Evolutionary conservation across 2,329 filamentous ascomycete genomes (phyloP).

Genomic region (Metarhizium sp.): DNA sequence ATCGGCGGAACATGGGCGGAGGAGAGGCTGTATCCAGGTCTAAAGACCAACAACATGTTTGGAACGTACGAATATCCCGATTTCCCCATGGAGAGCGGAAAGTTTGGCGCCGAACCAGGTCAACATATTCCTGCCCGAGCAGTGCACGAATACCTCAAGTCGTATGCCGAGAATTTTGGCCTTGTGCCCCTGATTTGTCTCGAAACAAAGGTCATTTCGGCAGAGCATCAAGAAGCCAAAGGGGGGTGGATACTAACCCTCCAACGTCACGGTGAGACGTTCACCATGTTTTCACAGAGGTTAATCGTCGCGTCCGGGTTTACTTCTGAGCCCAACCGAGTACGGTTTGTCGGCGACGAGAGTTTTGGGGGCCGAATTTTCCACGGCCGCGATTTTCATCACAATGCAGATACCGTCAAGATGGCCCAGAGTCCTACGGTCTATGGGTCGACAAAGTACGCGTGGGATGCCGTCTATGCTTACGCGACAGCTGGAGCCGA

Average conservation of each 20-base stretch:
- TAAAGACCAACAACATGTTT: constrained; percentile 66
- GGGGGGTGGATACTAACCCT: constrained; percentile 35
- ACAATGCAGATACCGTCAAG: constrained; percentile 29
- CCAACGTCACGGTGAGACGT: constrained; percentile 8
- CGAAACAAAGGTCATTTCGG: constrained; percentile 28
- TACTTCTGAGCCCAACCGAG: constrained; percentile 38
- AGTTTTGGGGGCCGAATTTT: constrained; percentile 37
- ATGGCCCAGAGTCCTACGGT: constrained; percentile 39
- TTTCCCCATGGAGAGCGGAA: constrained; percentile 55
- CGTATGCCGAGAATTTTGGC: constrained; percentile 33
- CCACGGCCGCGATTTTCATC: constrained; percentile 36
- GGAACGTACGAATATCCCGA: constrained; percentile 67
- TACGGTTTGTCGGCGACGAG: constrained; percentile 35
- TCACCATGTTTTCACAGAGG: constrained; percentile 30
- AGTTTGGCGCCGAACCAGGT: constrained; percentile 35
- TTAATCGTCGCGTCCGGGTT: constrained; percentile 47
- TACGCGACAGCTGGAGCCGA: constrained; percentile 45
- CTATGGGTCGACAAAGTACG: constrained; percentile 55
- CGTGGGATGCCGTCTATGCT: constrained; percentile 55
- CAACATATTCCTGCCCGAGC: constrained; percentile 38
- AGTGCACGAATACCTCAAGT: constrained; percentile 37
- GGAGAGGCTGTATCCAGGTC: constrained; percentile 55
- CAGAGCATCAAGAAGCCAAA: constrained; percentile 29
- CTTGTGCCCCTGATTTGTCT: constrained; percentile 30
- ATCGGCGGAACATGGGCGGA: constrained; percentile 64